Percentiles rank a stretch among this genome's conserved stretches.
These are phyloP conservation scores for Penicillium olsonii DNA, from an alignment of 2,329 filamentous ascomycete genomes.

Conservation along the genomic window DNA sequence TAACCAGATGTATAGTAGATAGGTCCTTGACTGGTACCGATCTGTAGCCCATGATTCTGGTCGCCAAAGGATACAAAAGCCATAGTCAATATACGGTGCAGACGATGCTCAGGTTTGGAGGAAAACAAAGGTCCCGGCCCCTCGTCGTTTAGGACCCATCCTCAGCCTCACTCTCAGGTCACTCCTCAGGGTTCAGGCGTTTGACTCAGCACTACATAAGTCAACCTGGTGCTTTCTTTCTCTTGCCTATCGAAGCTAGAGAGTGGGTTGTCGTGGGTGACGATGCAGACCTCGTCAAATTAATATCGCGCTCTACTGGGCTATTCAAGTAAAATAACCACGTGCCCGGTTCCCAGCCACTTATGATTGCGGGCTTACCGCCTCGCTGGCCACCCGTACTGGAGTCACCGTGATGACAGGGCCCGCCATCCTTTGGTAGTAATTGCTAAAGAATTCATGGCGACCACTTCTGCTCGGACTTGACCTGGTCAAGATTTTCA, in stretches of 20 bases:
- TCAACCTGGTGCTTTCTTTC: background rate
- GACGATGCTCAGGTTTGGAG: background rate
- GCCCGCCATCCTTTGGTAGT: too few relatives aligned
- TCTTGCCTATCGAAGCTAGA: background rate
- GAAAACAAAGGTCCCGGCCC: background rate
- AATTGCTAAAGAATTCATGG: background rate
- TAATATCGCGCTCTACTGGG: too few relatives aligned
- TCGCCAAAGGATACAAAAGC: background rate
- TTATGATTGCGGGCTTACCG: too few relatives aligned
- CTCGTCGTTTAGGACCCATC: background rate
- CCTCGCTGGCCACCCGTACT: too few relatives aligned
- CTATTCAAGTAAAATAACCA: too few relatives aligned
- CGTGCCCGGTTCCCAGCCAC: too few relatives aligned
- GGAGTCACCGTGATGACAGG: background rate
- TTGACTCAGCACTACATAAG: background rate
- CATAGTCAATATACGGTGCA: background rate
- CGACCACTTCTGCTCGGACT: background rate
- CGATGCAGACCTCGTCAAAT: too few relatives aligned
- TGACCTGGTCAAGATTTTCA: background rate
- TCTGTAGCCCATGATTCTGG: background rate
- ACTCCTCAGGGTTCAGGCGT: background rate
- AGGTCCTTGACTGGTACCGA: background rate
- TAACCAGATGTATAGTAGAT: background rate
- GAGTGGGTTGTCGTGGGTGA: background rate
- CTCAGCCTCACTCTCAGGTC: conserved; percentile 1